Evolutionary conservation across 768 basidiomycete genomes (phyloP).

Genomic region (Boletus rufocinnamomeus): DNA sequence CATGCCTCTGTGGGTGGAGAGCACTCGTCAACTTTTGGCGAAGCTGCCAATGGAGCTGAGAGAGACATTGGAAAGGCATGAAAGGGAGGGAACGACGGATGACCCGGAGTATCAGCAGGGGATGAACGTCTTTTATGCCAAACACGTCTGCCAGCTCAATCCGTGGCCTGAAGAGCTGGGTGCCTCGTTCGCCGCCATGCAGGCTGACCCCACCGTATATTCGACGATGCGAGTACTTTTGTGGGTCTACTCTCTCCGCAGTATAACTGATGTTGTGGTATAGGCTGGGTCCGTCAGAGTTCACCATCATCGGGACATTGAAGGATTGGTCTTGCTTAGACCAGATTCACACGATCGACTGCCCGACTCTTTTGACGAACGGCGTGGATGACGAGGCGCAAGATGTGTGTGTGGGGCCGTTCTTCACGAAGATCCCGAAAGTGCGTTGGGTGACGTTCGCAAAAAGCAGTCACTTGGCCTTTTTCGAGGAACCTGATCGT

Average conservation of each 20-base stretch:
- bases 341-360: slow-evolving; percentile 41
- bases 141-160: slow-evolving; percentile 37
- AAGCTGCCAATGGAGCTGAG: slow-evolving; percentile 31
- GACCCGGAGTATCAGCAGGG: slow-evolving; percentile 37
- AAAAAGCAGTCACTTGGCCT: slow-evolving; percentile 22
- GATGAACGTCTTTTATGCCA: slow-evolving; percentile 31
- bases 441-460: slow-evolving; percentile 40
- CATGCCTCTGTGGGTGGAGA: slow-evolving; percentile 29
- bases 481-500: slow-evolving; percentile 20
- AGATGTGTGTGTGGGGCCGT: slow-evolving; percentile 37
- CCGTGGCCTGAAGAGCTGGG: slow-evolving; percentile 39
- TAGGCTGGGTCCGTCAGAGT: slow-evolving; percentile 35
- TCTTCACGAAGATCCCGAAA: slow-evolving; percentile 35
- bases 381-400: slow-evolving; percentile 41
- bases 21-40: slow-evolving; percentile 28
- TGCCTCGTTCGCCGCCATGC: slow-evolving; percentile 27
- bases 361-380: slow-evolving; percentile 42
- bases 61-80: slow-evolving; percentile 34
- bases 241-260: neutral
- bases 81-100: slow-evolving; percentile 35
- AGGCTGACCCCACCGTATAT: slow-evolving; percentile 36
- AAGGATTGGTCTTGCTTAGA: slow-evolving; percentile 51
- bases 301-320: slow-evolving; percentile 42
- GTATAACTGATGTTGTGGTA: neutral
- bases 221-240: slow-evolving; percentile 9